Evolutionary conservation across 371 early-diverging fungal species (phyloP).

Genomic region (Mucor indicus): DNA sequence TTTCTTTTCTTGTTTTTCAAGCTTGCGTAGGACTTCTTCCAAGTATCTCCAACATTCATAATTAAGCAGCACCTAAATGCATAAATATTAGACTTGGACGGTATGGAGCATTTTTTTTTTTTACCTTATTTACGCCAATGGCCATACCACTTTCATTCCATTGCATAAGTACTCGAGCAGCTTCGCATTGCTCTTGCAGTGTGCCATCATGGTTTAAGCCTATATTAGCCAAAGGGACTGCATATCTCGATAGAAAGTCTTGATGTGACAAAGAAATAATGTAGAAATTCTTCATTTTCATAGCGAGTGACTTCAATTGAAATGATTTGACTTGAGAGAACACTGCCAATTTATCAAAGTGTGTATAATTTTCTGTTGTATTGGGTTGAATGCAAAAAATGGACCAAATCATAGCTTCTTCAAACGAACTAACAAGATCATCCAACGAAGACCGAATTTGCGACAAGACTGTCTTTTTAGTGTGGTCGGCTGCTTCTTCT

Average conservation of each 20-base stretch:
- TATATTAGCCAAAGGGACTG: constrained; percentile 34
- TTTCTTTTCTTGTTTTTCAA: constrained; percentile 38
- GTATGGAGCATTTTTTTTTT: not conserved
- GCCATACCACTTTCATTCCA: constrained; percentile 60
- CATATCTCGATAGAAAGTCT: constrained; percentile 69
- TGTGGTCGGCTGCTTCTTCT: not conserved
- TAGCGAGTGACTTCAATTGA: constrained; percentile 46
- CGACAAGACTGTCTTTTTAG: constrained; percentile 20
- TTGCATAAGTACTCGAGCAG: constrained; percentile 40
- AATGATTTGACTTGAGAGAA: constrained; percentile 52
- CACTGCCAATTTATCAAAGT: constrained; percentile 54
- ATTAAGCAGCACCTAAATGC: constrained; percentile 63
- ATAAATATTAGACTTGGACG: not conserved
- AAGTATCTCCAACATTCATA: constrained; percentile 69
- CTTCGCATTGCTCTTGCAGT: constrained; percentile 19
- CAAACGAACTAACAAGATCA: constrained; percentile 72
- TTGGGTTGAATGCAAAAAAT: constrained; percentile 74
- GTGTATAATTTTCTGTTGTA: constrained; percentile 47
- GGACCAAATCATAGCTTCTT: constrained; percentile 81
- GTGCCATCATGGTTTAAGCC: constrained; percentile 25
- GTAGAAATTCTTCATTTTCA: constrained; percentile 49
- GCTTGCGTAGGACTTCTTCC: constrained; percentile 55
- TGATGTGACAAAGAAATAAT: constrained; percentile 32
- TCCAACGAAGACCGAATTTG: constrained; percentile 70
- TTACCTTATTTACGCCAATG: constrained; percentile 58